Percentiles rank a stretch among this genome's conserved stretches.
Evolutionary conservation across 2,329 filamentous ascomycete genomes (phyloP).

Genomic region (Colletotrichum tropicicola): DNA sequence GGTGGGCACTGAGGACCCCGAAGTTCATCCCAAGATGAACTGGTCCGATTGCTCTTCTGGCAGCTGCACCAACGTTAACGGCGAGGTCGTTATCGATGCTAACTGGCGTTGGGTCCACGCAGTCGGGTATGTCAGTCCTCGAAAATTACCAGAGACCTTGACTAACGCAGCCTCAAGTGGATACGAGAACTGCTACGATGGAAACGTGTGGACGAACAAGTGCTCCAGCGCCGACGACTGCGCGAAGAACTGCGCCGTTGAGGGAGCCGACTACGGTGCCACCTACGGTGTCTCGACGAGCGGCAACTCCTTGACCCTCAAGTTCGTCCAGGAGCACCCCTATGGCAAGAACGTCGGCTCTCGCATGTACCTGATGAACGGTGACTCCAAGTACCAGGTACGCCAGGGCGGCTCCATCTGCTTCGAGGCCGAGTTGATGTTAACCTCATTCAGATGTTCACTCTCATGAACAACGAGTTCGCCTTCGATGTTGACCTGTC

Average conservation of each 20-base stretch:
- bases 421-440: background rate
- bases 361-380: constrained; percentile 64
- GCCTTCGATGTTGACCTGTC: constrained; percentile 73
- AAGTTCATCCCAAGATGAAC: constrained; percentile 36
- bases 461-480: constrained; percentile 67
- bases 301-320: constrained; percentile 53
- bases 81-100: constrained; percentile 54
- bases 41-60: constrained; percentile 37
- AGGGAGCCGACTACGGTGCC: constrained; percentile 51
- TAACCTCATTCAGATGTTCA: constrained; percentile 53
- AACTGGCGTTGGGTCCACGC: constrained; percentile 60
- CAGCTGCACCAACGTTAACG: constrained; percentile 48
- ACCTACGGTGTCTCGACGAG: constrained; percentile 55
- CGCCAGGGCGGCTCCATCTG: background rate
- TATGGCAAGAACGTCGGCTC: constrained; percentile 47
- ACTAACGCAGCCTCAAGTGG: background rate
- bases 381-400: constrained; percentile 56
- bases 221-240: constrained; percentile 46
- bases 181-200: constrained; percentile 42
- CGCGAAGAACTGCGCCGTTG: constrained; percentile 49
- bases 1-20: constrained; percentile 35
- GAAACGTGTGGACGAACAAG: constrained; percentile 41
- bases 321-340: constrained; percentile 56
- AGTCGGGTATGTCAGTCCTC: constrained; percentile 34
- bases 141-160: constrained; percentile 44